Conservation (phyloP, 768 basidiomycete genomes). For the Boletus reticulatus region DNA sequence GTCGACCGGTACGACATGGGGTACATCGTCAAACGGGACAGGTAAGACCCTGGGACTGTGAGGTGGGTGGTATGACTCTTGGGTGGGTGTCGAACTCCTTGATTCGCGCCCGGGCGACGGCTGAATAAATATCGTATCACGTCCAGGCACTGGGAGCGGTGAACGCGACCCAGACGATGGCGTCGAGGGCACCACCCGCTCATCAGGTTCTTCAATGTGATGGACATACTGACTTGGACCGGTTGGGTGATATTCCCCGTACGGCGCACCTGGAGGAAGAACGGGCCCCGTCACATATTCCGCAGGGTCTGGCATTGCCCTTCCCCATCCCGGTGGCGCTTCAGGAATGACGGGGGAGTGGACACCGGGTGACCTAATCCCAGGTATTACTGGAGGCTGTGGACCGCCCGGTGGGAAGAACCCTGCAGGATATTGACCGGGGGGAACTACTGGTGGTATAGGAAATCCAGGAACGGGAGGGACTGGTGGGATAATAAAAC, state of each 20-base stretch:
- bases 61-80: slow-evolving; percentile 18
- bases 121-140: slow-evolving; percentile 11
- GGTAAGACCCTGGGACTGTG: slow-evolving; percentile 12
- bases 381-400: slow-evolving; percentile 25
- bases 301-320: slow-evolving; percentile 25
- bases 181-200: slow-evolving; percentile 20
- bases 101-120: slow-evolving; percentile 14
- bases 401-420: slow-evolving; percentile 20
- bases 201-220: slow-evolving; percentile 14
- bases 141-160: slow-evolving; percentile 21
- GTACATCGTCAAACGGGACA: slow-evolving; percentile 10
- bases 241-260: slow-evolving; percentile 1
- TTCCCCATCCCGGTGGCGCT: slow-evolving; percentile 8
- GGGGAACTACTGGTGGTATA: slow-evolving; percentile 17
- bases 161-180: slow-evolving; percentile 15
- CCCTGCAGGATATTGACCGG: slow-evolving; percentile 14
- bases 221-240: slow-evolving; percentile 7
- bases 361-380: not conserved
- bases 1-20: slow-evolving; percentile 17
- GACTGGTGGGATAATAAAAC: slow-evolving; percentile 24
- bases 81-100: slow-evolving; percentile 25
- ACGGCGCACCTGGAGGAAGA: slow-evolving; percentile 35
- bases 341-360: slow-evolving; percentile 28
- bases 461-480: slow-evolving; percentile 14
- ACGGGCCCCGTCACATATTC: slow-evolving; percentile 26